A percentile compares a stretch with the other conserved stretches of the same genome.
These are phyloP conservation scores for Waltiozyma sp. DNA, from an alignment of 1,139 yeast genomes.

Conservation along the genomic window DNA sequence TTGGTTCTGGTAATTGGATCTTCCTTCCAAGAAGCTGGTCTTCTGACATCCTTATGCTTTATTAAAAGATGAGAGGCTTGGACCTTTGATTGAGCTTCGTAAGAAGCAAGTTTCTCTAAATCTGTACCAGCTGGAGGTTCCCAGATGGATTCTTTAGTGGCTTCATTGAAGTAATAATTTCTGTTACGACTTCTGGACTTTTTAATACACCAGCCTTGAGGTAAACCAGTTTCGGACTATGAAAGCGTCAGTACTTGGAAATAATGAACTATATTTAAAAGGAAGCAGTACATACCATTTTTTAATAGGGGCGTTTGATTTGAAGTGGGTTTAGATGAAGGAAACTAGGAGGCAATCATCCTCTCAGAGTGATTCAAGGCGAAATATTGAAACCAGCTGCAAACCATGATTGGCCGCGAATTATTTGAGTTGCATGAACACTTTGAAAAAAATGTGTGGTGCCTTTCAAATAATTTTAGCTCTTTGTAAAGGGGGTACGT, in stretches of 20 bases:
- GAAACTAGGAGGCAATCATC: background rate
- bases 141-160: slow-evolving; percentile 74
- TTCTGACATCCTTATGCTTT: slow-evolving; percentile 73
- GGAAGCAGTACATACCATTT: background rate
- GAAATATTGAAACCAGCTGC: too few species aligned
- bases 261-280: too few species aligned
- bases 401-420: background rate
- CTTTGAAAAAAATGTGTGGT: background rate
- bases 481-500: too few species aligned
- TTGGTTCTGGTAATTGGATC: slow-evolving; percentile 65
- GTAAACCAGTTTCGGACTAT: slow-evolving; percentile 50
- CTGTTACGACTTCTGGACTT: slow-evolving; percentile 73
- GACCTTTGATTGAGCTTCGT: slow-evolving; percentile 51
- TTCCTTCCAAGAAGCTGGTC: slow-evolving; percentile 88
- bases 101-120: slow-evolving; percentile 42
- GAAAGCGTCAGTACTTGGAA: background rate
- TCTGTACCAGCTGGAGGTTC: slow-evolving; percentile 86
- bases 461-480: too few species aligned
- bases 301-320: background rate
- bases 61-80: slow-evolving; percentile 66
- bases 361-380: background rate
- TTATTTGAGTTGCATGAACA: too few species aligned
- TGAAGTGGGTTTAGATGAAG: background rate
- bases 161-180: slow-evolving; percentile 70
- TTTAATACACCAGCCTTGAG: slow-evolving; percentile 74